Conservation (phyloP, 1,139 yeast species). For the Tardiomyces depauwii region DNA sequence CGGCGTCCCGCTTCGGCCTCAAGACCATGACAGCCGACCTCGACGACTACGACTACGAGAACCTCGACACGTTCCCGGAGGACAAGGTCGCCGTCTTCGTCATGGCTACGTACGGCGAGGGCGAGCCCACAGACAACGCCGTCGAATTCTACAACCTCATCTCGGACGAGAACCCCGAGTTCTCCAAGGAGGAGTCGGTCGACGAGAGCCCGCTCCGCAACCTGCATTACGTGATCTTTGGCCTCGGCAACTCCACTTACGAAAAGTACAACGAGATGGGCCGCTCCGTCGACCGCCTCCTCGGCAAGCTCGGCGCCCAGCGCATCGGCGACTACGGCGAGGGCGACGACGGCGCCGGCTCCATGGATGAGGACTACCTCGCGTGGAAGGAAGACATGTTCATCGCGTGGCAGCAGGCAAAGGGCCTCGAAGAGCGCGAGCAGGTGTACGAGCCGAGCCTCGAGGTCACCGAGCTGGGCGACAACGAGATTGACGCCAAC, state of each 20-base stretch:
- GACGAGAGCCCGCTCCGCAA: slow-evolving; percentile 42
- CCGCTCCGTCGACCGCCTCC: slow-evolving; percentile 41
- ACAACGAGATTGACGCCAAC: slow-evolving; percentile 25
- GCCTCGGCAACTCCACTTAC: slow-evolving; percentile 88
- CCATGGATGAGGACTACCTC: slow-evolving; percentile 90
- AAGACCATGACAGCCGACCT: slow-evolving; percentile 81
- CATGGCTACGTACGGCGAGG: slow-evolving; percentile 94
- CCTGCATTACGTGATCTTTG: slow-evolving; percentile 65
- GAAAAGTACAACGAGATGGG: slow-evolving; percentile 86
- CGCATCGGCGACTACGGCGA: slow-evolving; percentile 65
- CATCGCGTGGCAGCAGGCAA: slow-evolving; percentile 52
- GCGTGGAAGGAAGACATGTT: slow-evolving; percentile 81
- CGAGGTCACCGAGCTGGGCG: slow-evolving; percentile 30
- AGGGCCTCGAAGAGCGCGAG: slow-evolving; percentile 66
- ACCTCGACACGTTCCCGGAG: slow-evolving; percentile 44
- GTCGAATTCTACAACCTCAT: slow-evolving; percentile 46
- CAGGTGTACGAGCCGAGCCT: slow-evolving; percentile 67
- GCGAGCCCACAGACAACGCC: slow-evolving; percentile 95
- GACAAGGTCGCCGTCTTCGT: slow-evolving; percentile 58
- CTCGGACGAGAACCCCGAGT: slow-evolving; percentile 23
- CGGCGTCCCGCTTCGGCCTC: slow-evolving; percentile 70
- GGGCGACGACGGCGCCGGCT: slow-evolving; percentile 93
- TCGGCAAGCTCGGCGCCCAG: slow-evolving; percentile 54
- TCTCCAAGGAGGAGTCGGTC: slow-evolving; percentile 26
- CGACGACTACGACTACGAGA: slow-evolving; percentile 79